Evolutionary conservation across 1,284 basidiomycete genomes (phyloP).

Genomic region (Vanrija sp.): DNA sequence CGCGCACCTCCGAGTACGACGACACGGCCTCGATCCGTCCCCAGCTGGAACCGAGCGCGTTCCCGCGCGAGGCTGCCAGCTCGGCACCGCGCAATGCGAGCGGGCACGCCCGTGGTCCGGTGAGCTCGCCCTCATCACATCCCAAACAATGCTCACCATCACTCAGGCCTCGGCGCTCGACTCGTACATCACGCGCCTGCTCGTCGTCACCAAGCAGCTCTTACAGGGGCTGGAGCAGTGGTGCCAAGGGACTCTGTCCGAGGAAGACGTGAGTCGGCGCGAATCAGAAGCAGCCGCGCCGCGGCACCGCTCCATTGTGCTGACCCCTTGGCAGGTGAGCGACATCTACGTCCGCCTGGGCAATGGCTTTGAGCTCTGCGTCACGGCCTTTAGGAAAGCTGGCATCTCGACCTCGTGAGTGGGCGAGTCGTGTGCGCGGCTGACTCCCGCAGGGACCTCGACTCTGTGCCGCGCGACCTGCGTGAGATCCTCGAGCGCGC

Average conservation of each 20-base stretch:
- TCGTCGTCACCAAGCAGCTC: conserved; percentile 92
- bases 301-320: background rate
- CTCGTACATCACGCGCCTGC: conserved; percentile 84
- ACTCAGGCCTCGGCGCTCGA: conserved; percentile 52
- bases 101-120: conserved; percentile 1
- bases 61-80: background rate
- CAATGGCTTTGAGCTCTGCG: conserved; percentile 94
- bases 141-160: background rate
- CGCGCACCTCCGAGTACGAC: background rate
- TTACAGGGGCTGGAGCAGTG: conserved; percentile 87
- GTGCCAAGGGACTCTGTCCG: conserved; percentile 71
- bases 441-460: conserved; percentile 64
- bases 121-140: background rate
- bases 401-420: conserved; percentile 89
- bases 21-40: background rate
- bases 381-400: conserved; percentile 77
- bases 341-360: conserved; percentile 95
- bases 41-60: background rate
- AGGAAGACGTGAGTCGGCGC: conserved; percentile 52
- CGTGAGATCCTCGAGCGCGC: conserved; percentile 83
- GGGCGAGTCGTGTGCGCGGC: background rate
- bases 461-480: conserved; percentile 82
- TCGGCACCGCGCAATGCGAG: background rate
- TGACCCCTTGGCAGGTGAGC: conserved; percentile 65
- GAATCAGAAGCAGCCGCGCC: background rate